A percentile compares a stretch with the other conserved stretches of the same genome.
Evolutionary conservation across 768 basidiomycete species (phyloP).

Genomic region (Tricholoma sp.): DNA sequence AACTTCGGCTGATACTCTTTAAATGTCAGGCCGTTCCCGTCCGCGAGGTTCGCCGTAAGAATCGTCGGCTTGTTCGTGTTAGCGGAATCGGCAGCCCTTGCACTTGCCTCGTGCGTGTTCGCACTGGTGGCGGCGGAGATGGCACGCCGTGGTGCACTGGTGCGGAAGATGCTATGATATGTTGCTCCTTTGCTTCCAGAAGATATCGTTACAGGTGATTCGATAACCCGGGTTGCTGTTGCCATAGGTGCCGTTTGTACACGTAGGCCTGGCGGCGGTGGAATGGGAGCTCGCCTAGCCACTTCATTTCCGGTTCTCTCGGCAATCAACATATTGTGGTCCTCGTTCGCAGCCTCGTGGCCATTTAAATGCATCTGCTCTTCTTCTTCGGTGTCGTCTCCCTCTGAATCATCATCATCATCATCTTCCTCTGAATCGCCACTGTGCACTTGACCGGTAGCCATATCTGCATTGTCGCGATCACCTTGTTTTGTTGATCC

Average conservation of each 20-base stretch:
- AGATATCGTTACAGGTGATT: background rate
- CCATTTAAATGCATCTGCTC: background rate
- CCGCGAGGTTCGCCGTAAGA: background rate
- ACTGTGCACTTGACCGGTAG: too few species aligned
- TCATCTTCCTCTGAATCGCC: background rate
- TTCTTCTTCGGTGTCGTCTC: background rate
- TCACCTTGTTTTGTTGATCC: background rate
- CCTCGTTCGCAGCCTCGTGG: background rate
- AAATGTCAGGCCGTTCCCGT: conserved; percentile 3
- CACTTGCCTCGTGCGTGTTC: background rate
- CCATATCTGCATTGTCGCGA: background rate
- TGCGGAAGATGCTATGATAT: conserved; percentile 10
- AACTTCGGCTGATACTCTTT: conserved; percentile 10
- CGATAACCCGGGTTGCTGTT: background rate
- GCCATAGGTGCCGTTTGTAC: background rate
- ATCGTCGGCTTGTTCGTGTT: background rate
- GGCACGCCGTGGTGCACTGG: background rate
- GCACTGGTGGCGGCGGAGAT: background rate
- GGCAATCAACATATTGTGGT: background rate
- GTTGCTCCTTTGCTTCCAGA: conserved; percentile 1
- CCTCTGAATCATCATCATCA: background rate
- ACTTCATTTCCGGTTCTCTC: background rate
- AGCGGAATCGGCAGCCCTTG: background rate
- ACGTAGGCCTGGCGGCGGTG: background rate
- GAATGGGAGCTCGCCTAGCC: background rate